Base-by-base conservation (phyloP, 2,329 filamentous ascomycete genomes). In the Rosellinia necatrix region DNA sequence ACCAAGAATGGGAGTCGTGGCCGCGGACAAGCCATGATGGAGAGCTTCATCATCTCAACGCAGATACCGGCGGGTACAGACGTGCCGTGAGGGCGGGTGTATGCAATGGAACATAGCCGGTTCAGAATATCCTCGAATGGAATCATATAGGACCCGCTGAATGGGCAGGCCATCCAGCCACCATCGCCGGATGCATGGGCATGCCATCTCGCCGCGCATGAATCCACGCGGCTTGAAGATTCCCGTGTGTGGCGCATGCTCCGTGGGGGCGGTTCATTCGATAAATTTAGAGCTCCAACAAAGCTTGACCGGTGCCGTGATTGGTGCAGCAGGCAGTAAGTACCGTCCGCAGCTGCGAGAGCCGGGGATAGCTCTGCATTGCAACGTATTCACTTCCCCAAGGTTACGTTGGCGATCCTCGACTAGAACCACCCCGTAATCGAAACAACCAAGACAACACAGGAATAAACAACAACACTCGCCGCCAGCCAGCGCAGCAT, bases 11-110 rank as follows among this genome's bases (percentile, higher is more conserved):
- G 60, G 54, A 73, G 75, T 37, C 53, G 53, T 43, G 55, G 60
- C 35, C 46, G 44, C 42, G 84, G 85, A 37, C 87, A 89, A 70
- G 86, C 84, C 52, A 80, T 85, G 72, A 91, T 93, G 89, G 89
- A 92, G 74, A 89, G 91, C 68, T 93, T 90, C 87, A 92, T 93
- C 67, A 78, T 81, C 21, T 91, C 88, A 42, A 92, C 89, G n/a
- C 90, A 92, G 71, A 76, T 85, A 62, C 82, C 81, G 13, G 72
- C 72, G 32, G 74, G 71, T 41, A 70, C 60, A 43, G 71, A 69
- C 29, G 68, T 64, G 42, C 56, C 68, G 66, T 60, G 69, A 71
- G 24, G 41, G 38, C 50, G 49, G 34, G 49, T 41, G 9, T 38
- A 34, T 54, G 54, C 50, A 47, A 50, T 47, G 43, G 30, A 49